Percentiles rank a stretch among this genome's conserved stretches.
phyloP scores from a whole-genome alignment of 768 basidiomycete genomes.

The Tylopilus plumbeoviolaceoides region DNA sequence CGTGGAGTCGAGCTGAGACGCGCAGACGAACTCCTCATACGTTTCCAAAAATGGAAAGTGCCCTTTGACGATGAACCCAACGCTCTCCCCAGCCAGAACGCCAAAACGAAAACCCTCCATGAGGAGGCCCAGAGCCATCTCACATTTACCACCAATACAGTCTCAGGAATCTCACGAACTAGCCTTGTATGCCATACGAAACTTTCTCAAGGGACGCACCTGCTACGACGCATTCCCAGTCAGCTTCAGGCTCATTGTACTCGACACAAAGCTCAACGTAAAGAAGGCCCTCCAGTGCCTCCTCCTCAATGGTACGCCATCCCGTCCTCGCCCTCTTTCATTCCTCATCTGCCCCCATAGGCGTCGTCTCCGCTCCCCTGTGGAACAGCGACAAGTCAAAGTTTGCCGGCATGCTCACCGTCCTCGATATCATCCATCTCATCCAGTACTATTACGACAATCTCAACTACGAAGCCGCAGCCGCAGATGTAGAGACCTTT shows the following conservation, averaged over 20 bases:
- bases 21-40: neutral
- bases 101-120: conserved; percentile 55
- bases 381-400: conserved; percentile 94
- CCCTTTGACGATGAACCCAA: conserved; percentile 37
- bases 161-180: conserved; percentile 62
- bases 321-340: neutral
- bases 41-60: conserved; percentile 7
- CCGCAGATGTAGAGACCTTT: conserved; percentile 89
- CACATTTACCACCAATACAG: conserved; percentile 43
- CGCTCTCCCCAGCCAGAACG: conserved; percentile 43
- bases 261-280: conserved; percentile 93
- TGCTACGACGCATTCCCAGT: conserved; percentile 98
- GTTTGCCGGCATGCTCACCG: conserved; percentile 98
- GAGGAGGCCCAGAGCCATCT: conserved; percentile 49
- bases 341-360: conserved; percentile 37
- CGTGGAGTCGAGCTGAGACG: neutral
- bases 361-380: conserved; percentile 95
- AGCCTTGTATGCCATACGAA: conserved; percentile 67
- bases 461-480: conserved; percentile 74
- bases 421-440: conserved; percentile 98
- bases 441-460: conserved; percentile 98
- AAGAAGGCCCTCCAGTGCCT: conserved; percentile 92
- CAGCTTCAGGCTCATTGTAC: conserved; percentile 92
- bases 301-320: conserved; percentile 62
- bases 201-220: conserved; percentile 78